These are phyloP conservation scores for Calonectria pauciramosa DNA, from an alignment of 2,329 filamentous ascomycete species.

Conservation along the genomic window DNA sequence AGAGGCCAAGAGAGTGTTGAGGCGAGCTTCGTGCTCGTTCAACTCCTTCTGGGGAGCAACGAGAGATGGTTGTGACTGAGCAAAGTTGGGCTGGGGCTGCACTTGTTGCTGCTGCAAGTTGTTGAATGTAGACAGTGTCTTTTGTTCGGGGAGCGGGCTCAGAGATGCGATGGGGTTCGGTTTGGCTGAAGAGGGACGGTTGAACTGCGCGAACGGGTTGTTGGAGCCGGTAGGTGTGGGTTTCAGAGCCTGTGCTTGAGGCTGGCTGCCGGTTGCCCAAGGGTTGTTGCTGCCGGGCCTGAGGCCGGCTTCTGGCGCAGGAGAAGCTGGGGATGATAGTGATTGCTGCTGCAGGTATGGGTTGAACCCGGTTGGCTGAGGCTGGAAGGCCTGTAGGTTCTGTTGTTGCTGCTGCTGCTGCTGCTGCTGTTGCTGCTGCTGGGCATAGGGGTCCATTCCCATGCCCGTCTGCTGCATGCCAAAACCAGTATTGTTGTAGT, in stretches of 20 bases:
- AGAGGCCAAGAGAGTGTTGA: slow-evolving; percentile 87
- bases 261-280: slow-evolving; percentile 78
- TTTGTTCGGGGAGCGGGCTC: slow-evolving; percentile 84
- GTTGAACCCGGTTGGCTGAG: slow-evolving; percentile 68
- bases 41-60: slow-evolving; percentile 65
- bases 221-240: slow-evolving; percentile 95
- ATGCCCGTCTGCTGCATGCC: slow-evolving; percentile 72
- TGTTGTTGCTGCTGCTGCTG: slow-evolving; percentile 52
- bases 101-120: slow-evolving; percentile 63
- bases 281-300: slow-evolving; percentile 94
- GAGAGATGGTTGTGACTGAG: slow-evolving; percentile 49
- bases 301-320: slow-evolving; percentile 70
- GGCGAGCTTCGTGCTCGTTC: slow-evolving; percentile 77
- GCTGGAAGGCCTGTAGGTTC: slow-evolving; percentile 60
- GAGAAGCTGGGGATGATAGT: slow-evolving; percentile 55
- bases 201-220: slow-evolving; percentile 93
- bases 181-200: slow-evolving; percentile 66
- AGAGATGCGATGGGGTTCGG: slow-evolving; percentile 76
- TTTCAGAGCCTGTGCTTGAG: slow-evolving; percentile 74
- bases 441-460: slow-evolving; percentile 78
- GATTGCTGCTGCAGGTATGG: slow-evolving; percentile 62
- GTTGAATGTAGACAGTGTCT: slow-evolving; percentile 75
- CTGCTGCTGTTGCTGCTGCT: slow-evolving; percentile 52
- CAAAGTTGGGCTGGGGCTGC: slow-evolving; percentile 50
- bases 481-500: slow-evolving; percentile 76